Evolutionary conservation across 2,329 filamentous ascomycete genomes (phyloP).

Genomic region (Amauroascus verrucosus): DNA sequence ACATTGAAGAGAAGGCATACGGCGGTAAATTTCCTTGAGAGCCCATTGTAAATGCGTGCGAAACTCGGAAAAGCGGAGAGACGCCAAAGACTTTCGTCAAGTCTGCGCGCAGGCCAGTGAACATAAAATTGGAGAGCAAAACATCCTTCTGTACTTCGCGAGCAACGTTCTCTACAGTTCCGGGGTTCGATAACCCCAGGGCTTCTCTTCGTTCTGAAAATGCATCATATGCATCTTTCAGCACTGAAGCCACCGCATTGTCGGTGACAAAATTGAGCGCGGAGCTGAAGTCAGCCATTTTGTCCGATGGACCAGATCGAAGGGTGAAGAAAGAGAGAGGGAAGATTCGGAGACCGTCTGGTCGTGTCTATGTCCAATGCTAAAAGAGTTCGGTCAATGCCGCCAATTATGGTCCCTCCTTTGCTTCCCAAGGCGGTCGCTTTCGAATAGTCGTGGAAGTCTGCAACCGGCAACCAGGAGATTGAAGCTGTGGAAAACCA

Average conservation of each 20-base stretch:
- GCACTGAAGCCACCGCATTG: constrained; percentile 59
- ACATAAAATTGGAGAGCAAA: constrained; percentile 92
- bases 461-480: neutral
- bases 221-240: constrained; percentile 67
- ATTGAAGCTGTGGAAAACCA: constrained; percentile 9
- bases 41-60: constrained; percentile 91
- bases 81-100: constrained; percentile 94
- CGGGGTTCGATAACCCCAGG: constrained; percentile 83
- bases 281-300: constrained; percentile 36
- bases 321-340: neutral
- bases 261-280: constrained; percentile 58
- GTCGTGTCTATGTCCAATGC: neutral
- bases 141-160: constrained; percentile 95
- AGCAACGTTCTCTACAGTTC: constrained; percentile 78
- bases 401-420: neutral
- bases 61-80: constrained; percentile 89
- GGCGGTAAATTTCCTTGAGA: constrained; percentile 72
- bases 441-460: neutral
- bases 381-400: neutral
- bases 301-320: constrained; percentile 15
- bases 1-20: constrained; percentile 89
- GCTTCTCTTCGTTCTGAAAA: constrained; percentile 80
- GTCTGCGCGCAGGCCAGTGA: constrained; percentile 90
- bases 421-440: neutral
- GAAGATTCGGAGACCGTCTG: neutral